These are phyloP conservation scores for Botryosphaeria dothidea DNA, from an alignment of 2,329 filamentous ascomycete species.

Conservation along the genomic window DNA sequence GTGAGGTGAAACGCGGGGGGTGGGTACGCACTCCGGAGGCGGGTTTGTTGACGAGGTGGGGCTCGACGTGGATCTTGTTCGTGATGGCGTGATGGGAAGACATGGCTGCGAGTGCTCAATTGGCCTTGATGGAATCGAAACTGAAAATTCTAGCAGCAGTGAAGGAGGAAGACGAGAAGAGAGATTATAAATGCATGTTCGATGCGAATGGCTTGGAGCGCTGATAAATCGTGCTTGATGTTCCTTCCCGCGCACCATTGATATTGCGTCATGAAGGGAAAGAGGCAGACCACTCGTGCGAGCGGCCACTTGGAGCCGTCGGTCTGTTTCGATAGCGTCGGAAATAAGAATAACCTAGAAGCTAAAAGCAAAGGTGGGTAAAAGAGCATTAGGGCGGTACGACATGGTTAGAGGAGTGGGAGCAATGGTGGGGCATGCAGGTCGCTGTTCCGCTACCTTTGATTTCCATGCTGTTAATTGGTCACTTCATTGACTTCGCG, in stretches of 20 bases:
- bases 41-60: slow-evolving; percentile 42
- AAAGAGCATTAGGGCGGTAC: background rate
- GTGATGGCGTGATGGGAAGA: slow-evolving; percentile 30
- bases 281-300: background rate
- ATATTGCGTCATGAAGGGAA: background rate
- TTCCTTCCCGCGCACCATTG: background rate
- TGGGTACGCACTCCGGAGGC: slow-evolving; percentile 40
- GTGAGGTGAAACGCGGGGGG: background rate
- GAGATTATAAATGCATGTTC: background rate
- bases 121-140: background rate
- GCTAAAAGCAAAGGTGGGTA: background rate
- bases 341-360: background rate
- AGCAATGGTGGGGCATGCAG: background rate
- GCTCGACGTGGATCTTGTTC: slow-evolving; percentile 33
- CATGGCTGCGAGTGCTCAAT: background rate
- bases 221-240: background rate
- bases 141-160: no score
- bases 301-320: background rate
- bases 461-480: background rate
- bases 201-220: background rate
- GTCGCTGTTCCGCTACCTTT: background rate
- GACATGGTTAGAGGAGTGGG: background rate
- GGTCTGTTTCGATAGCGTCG: background rate
- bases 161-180: no score
- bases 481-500: no score